Conservation (phyloP, 305 asterid species). For the Andrographis paniculata region DNA sequence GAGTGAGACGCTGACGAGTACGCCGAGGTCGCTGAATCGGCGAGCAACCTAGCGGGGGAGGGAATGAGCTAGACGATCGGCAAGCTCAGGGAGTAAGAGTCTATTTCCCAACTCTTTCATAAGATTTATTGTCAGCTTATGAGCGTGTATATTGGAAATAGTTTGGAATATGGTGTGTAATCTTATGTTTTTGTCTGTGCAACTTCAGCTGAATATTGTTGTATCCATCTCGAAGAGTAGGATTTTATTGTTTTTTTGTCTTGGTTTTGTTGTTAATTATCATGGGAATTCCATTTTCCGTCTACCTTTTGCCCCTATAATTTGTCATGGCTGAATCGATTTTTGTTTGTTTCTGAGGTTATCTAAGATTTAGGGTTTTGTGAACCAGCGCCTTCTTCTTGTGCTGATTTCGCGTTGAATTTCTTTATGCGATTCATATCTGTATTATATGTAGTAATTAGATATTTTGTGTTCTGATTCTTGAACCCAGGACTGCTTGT, state of each 20-base stretch:
- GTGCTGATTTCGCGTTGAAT: slow-evolving; percentile 4
- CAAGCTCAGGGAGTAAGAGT: not conserved
- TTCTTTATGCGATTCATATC: not conserved
- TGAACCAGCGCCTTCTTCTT: not conserved
- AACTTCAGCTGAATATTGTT: slow-evolving; percentile 16
- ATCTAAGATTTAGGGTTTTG: slow-evolving; percentile 29
- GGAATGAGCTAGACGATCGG: slow-evolving; percentile 11
- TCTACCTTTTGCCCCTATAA: no score
- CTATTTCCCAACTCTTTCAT: not conserved
- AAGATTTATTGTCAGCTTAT: not conserved
- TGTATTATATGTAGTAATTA: not conserved
- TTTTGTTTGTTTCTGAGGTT: slow-evolving; percentile 5
- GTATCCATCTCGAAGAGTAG: not conserved
- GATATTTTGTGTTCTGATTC: slow-evolving; percentile 1
- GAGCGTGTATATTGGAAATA: not conserved
- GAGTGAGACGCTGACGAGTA: slow-evolving; percentile 10
- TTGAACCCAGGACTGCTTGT: slow-evolving; percentile 19
- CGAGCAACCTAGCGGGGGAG: slow-evolving; percentile 16
- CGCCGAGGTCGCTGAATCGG: slow-evolving; percentile 21
- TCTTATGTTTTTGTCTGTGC: not conserved
- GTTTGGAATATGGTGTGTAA: slow-evolving; percentile 6
- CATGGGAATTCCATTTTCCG: slow-evolving; percentile 6
- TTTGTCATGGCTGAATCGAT: not conserved
- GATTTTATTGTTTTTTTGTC: no score
- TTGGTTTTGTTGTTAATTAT: not conserved